A percentile compares a stretch with the other conserved stretches of the same genome.
phyloP scores from a whole-genome alignment of 768 basidiomycete species.

The Imleria badia region DNA sequence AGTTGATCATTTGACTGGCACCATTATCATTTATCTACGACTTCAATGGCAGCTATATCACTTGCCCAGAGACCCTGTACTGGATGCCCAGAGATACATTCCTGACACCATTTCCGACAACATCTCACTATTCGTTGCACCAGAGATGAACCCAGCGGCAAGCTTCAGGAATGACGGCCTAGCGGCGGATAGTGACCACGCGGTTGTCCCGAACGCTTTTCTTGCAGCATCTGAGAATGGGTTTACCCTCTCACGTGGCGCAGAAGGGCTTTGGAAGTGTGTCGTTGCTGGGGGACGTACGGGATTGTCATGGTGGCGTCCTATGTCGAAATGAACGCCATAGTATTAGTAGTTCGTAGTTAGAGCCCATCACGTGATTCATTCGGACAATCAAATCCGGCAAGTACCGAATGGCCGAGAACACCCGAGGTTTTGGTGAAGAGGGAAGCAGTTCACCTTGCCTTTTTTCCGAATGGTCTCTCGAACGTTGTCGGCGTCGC shows the following conservation, averaged over 20 bases:
- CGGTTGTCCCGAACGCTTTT: constrained; percentile 30
- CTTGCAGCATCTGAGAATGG: constrained; percentile 57
- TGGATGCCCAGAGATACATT: background rate
- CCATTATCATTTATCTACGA: background rate
- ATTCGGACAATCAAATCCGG: constrained; percentile 28
- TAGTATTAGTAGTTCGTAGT: background rate
- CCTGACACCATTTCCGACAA: constrained; percentile 5
- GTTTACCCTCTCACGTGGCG: constrained; percentile 37
- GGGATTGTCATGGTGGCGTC: constrained; percentile 16
- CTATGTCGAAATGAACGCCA: background rate
- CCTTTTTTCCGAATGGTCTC: constrained; percentile 44
- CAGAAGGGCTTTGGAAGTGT: constrained; percentile 42
- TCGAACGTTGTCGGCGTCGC: constrained; percentile 43
- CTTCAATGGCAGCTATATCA: constrained; percentile 42
- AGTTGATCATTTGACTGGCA: constrained; percentile 12
- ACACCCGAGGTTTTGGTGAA: constrained; percentile 28
- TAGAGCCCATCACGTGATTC: constrained; percentile 10
- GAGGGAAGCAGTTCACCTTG: constrained; percentile 6
- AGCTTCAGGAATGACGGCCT: background rate
- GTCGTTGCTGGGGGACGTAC: constrained; percentile 35
- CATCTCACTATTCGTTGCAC: constrained; percentile 25
- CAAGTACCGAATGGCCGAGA: constrained; percentile 30
- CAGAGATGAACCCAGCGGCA: constrained; percentile 15
- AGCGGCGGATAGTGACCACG: background rate
- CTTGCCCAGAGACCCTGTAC: constrained; percentile 28